These are phyloP conservation scores for Saccharomyces hybrid DNA, from an alignment of 1,139 yeast genomes.

Conservation along the genomic window DNA sequence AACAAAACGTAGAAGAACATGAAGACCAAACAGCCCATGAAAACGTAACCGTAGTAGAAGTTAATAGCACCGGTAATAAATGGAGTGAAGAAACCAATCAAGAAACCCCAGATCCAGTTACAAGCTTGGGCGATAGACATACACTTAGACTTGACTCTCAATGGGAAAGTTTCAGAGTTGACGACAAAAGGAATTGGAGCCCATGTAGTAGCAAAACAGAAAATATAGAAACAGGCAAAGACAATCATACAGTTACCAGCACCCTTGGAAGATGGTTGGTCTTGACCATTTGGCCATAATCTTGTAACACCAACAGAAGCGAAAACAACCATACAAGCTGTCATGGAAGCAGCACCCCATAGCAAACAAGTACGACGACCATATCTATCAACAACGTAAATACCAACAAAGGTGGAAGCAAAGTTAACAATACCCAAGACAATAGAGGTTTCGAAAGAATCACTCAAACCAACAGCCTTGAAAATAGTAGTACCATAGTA, in stretches of 20 bases:
- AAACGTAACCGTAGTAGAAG: constrained; percentile 66
- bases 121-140: constrained; percentile 63
- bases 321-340: constrained; percentile 52
- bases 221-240: constrained; percentile 67
- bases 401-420: constrained; percentile 59
- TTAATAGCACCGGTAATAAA: constrained; percentile 50
- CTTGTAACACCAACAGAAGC: constrained; percentile 58
- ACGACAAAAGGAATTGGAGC: constrained; percentile 72
- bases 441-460: constrained; percentile 69
- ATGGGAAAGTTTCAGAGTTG: constrained; percentile 69
- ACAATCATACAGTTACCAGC: constrained; percentile 75
- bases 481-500: constrained; percentile 71
- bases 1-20: constrained; percentile 55
- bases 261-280: constrained; percentile 32
- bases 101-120: constrained; percentile 75
- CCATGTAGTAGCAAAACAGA: constrained; percentile 79
- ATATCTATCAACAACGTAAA: constrained; percentile 54
- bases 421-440: constrained; percentile 71
- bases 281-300: constrained; percentile 41
- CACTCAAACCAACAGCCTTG: constrained; percentile 62
- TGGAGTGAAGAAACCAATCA: constrained; percentile 72
- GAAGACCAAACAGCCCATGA: constrained; percentile 52
- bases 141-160: constrained; percentile 70
- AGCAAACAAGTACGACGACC: constrained; percentile 62
- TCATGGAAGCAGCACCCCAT: constrained; percentile 56